Evolutionary conservation across 2,329 filamentous ascomycete genomes (phyloP), one percentile per base, ranked within the genome.

Genomic region (Colletotrichum chlorophyti): DNA sequence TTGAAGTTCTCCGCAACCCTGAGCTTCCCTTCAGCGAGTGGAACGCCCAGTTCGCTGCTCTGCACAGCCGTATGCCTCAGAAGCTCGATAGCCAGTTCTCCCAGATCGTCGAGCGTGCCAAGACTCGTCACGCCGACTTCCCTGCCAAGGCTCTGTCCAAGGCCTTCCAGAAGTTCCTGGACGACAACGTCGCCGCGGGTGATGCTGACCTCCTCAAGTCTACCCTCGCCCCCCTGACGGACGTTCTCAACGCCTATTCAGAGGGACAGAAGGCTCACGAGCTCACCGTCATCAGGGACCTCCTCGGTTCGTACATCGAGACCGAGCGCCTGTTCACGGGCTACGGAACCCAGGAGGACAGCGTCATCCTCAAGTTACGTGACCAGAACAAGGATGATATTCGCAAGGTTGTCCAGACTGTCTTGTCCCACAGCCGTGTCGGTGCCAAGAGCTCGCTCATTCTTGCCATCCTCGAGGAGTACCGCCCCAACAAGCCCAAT

Each of bases 331-430:
- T 96, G 37, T 99, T 99, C 80, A 91, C 91, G 32, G 89, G 90
- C 43, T 89, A 91, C 64, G 90, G 90, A 64, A 84, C 84, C 63
- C 91, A 96, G 65, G 93, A 98, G 64, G 95, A 99, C 72, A 93
- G 96, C 68, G 93, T 97, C 63, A 89, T 99, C 61, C 84, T 99
- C 50, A 91, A 90, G 74, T 90, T 99, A 14, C 90, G 95, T 80
- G 95, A 99, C 65, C 91, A 96, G 79, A 90, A 99, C 83, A 97
- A 94, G 80, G 95, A 98, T 29, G 91, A 96, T 70, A 89, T 96
- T 64, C 73, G 82, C 66, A 90, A 89, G 71, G 91, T 98, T 61
- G 89, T 97, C 15, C 88, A 95, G 70, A 93, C 85, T 17, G 94
- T 97, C 5, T 85, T 99, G 23, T 98, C 95, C 0, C 95, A 99